A percentile compares a stretch with the other conserved stretches of the same genome.
Evolutionary conservation across 805 yeast genomes (phyloP).

Genomic region (Candida verbasci): DNA sequence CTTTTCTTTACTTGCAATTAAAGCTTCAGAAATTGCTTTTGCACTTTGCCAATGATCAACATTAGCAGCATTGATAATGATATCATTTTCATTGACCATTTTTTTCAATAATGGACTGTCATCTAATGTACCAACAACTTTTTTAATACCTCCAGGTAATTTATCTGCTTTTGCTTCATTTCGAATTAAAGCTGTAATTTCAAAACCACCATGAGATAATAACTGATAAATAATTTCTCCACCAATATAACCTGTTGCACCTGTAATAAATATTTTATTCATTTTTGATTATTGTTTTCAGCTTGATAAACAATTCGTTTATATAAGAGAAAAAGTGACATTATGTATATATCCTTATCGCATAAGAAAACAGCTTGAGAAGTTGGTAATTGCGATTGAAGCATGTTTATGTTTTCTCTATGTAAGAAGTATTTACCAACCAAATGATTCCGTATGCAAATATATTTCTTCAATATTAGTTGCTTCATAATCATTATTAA

Average conservation of each 20-base stretch:
- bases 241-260: slow-evolving; percentile 28
- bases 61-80: slow-evolving; percentile 28
- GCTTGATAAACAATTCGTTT: background rate
- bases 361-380: too few species aligned
- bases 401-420: too few species aligned
- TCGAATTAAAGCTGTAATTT: slow-evolving; percentile 21
- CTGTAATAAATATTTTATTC: slow-evolving; percentile 19
- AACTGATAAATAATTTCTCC: slow-evolving; percentile 15
- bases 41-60: slow-evolving; percentile 23
- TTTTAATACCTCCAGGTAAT: slow-evolving; percentile 12
- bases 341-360: background rate
- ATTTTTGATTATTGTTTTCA: slow-evolving; percentile 7
- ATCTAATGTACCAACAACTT: slow-evolving; percentile 21
- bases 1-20: slow-evolving; percentile 13
- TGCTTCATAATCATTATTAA: slow-evolving; percentile 22
- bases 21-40: slow-evolving; percentile 16
- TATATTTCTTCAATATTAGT: slow-evolving; percentile 39
- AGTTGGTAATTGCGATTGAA: too few species aligned
- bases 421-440: too few species aligned
- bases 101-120: slow-evolving; percentile 12
- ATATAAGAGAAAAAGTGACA: background rate
- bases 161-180: slow-evolving; percentile 14
- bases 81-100: slow-evolving; percentile 18
- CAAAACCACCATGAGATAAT: slow-evolving; percentile 12
- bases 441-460: slow-evolving; percentile 50